Base-by-base conservation (phyloP, 345 rosid species). In the Citrus maxima region DNA sequence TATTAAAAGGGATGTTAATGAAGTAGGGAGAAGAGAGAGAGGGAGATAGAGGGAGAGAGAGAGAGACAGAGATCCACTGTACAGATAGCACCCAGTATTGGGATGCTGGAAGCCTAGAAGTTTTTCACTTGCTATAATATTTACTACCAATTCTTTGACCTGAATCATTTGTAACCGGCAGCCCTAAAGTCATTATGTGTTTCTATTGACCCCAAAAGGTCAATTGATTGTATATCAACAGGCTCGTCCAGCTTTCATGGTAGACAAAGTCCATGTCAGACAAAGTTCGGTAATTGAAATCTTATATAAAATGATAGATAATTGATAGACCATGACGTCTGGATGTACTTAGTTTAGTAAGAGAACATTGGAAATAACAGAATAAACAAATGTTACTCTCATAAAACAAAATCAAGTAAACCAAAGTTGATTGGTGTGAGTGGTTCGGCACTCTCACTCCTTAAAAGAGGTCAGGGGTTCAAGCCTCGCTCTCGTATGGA, bases 381-480 rank as follows among this genome's bases (percentile, higher is more conserved):
- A 21, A 35, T 1, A 21, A 34, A 32, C 49, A 32, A 16, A 63
- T 66, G 14, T 35, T 38, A 7, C 70, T 51, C 56, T 12, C 51
- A 42, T 21, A 3, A 35, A 67, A 35, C 14, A 34, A 12, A 30
- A 61, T 75, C 75, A 85, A 70, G 76, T 24, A 51, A n/a, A n/a
- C n/a, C n/a, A n/a, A n/a, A n/a, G n/a, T n/a, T n/a, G n/a, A n/a
- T n/a, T n/a, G n/a, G n/a, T n/a, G n/a, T n/a, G n/a, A n/a, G n/a
- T n/a, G n/a, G n/a, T n/a, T n/a, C n/a, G n/a, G n/a, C n/a, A n/a
- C n/a, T n/a, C n/a, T n/a, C n/a, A n/a, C n/a, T n/a, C n/a, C n/a
- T n/a, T n/a, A n/a, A n/a, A n/a, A n/a, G n/a, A n/a, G n/a, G n/a
- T n/a, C n/a, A n/a, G n/a, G n/a, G n/a, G n/a, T n/a, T n/a, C n/a